These are phyloP conservation scores for Phytopythium oedochilum DNA, from an alignment of 352 stramenopile species.

Conservation along the genomic window DNA sequence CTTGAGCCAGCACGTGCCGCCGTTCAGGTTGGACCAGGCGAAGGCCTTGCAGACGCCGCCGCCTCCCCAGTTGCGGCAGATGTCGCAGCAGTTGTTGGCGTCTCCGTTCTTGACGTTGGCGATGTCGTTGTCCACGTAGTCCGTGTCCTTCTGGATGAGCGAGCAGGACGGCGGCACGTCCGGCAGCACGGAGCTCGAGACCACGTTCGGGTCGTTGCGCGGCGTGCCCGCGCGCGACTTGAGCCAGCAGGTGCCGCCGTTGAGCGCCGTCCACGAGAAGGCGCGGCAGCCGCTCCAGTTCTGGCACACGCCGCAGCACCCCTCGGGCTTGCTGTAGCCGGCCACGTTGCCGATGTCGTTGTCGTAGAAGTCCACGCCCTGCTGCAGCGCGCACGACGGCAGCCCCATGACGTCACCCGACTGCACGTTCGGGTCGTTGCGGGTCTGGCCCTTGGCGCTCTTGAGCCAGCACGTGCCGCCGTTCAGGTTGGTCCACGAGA, in stretches of 20 bases:
- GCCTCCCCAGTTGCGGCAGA: constrained; percentile 10
- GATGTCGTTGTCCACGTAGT: constrained; percentile 7
- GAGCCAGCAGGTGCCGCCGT: constrained; percentile 10
- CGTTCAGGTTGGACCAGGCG: constrained; percentile 23
- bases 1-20: constrained; percentile 56
- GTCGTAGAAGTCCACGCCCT: constrained; percentile 22
- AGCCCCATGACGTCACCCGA: constrained; percentile 16
- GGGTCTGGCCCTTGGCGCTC: constrained; percentile 13
- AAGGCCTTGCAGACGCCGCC: constrained; percentile 22
- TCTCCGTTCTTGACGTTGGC: constrained; percentile 17
- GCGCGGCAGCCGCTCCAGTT: constrained; percentile 25
- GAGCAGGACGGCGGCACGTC: constrained; percentile 13
- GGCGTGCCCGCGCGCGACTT: constrained; percentile 9
- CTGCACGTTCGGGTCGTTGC: constrained; percentile 8
- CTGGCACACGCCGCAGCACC: constrained; percentile 28
- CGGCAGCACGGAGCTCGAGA: constrained; percentile 17
- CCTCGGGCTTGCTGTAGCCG: not conserved
- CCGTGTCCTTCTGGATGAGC: not conserved
- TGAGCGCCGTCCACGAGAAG: constrained; percentile 8
- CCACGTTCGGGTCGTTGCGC: constrained; percentile 9
- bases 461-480: constrained; percentile 10
- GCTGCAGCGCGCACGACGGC: constrained; percentile 11
- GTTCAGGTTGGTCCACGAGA: constrained; percentile 16
- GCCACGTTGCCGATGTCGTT: constrained; percentile 26
- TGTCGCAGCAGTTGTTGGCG: constrained; percentile 20